phyloP scores from a whole-genome alignment of 192 early-diverging fungal species.

The Glomus cerebriforme region DNA sequence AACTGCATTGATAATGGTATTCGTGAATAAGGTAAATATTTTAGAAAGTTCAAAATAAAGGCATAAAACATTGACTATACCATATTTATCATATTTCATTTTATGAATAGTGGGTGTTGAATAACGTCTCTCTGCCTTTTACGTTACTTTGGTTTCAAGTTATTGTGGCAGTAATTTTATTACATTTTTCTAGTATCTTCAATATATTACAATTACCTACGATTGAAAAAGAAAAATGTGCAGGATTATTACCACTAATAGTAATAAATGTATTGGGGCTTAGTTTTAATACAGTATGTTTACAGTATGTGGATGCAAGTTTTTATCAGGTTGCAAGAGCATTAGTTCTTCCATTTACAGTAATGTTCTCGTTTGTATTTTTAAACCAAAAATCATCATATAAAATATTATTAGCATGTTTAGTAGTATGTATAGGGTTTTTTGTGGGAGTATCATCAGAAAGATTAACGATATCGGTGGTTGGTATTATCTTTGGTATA shows the following conservation, averaged over 20 bases:
- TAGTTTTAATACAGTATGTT: conserved; percentile 57
- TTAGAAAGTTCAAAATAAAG: neutral
- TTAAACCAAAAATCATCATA: conserved; percentile 40
- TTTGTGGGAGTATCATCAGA: conserved; percentile 50
- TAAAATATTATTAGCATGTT: conserved; percentile 45
- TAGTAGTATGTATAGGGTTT: conserved; percentile 54
- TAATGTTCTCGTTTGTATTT: conserved; percentile 45
- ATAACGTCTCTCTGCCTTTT: conserved; percentile 49
- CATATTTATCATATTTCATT: neutral
- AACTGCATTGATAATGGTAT: conserved; percentile 48
- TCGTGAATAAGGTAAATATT: conserved; percentile 45
- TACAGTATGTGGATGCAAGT: conserved; percentile 59
- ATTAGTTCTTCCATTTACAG: conserved; percentile 60
- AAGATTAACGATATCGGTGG: conserved; percentile 24
- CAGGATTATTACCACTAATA: conserved; percentile 45
- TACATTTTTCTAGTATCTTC: conserved; percentile 34
- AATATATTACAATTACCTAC: conserved; percentile 44
- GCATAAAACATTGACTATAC: neutral
- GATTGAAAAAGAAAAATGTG: conserved; percentile 35
- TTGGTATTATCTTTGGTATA: conserved; percentile 54
- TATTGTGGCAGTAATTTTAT: conserved; percentile 51
- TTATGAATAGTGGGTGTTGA: conserved; percentile 49
- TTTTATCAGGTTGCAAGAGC: conserved; percentile 65
- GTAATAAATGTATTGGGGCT: conserved; percentile 58
- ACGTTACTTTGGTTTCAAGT: conserved; percentile 59